phyloP scores from a whole-genome alignment of 2,329 filamentous ascomycete genomes.

The Colletotrichum salicis region DNA sequence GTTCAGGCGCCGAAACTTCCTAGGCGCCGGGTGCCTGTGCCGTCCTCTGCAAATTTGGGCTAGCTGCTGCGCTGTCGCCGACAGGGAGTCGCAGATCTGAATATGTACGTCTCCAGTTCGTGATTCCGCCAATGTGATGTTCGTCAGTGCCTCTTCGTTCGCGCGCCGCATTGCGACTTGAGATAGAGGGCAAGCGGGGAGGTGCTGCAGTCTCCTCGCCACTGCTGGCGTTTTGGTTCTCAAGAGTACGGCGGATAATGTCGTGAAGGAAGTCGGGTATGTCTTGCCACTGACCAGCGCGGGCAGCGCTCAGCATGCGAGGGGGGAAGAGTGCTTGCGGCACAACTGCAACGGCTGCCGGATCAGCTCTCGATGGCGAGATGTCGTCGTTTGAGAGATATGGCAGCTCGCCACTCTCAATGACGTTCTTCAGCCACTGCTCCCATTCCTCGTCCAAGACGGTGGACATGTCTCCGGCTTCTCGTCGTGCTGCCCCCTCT shows the following conservation, averaged over 20 bases:
- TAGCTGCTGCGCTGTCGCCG: slow-evolving; percentile 41
- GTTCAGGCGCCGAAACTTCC: slow-evolving; percentile 1
- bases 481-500: slow-evolving; percentile 70
- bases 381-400: slow-evolving; percentile 55
- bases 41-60: slow-evolving; percentile 41
- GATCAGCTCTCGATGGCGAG: slow-evolving; percentile 49
- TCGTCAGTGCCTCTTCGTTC: slow-evolving; percentile 32
- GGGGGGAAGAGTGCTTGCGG: slow-evolving; percentile 57
- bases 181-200: not conserved
- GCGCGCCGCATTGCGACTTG: slow-evolving; percentile 13
- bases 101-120: slow-evolving; percentile 39
- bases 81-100: slow-evolving; percentile 54
- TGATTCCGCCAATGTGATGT: slow-evolving; percentile 17
- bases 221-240: slow-evolving; percentile 45
- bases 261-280: slow-evolving; percentile 67
- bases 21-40: slow-evolving; percentile 46
- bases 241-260: slow-evolving; percentile 60
- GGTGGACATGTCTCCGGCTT: slow-evolving; percentile 67
- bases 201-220: slow-evolving; percentile 9
- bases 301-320: slow-evolving; percentile 64
- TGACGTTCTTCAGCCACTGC: slow-evolving; percentile 77
- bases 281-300: slow-evolving; percentile 66
- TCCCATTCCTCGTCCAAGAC: slow-evolving; percentile 79
- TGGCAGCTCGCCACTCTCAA: slow-evolving; percentile 69
- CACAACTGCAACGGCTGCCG: slow-evolving; percentile 39